Evolutionary conservation across 495 filamentous ascomycete species (phyloP).

Genomic region (Aspergillus conjunctus): DNA sequence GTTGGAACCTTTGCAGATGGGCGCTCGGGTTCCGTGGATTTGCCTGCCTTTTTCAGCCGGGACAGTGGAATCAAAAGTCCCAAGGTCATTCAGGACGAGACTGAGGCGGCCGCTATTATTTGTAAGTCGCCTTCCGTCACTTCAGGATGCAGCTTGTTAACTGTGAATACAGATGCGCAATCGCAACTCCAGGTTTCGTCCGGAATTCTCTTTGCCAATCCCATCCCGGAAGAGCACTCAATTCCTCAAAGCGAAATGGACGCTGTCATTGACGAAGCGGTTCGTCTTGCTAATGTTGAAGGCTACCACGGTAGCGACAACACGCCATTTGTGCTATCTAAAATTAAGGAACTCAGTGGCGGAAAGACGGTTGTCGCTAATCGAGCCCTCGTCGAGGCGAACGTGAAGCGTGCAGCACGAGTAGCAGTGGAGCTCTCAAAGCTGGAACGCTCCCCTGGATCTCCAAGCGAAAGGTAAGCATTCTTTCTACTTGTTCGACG

Average conservation of each 20-base stretch:
- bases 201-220: constrained; percentile 86
- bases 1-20: constrained; percentile 89
- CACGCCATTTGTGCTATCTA: constrained; percentile 82
- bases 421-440: constrained; percentile 76
- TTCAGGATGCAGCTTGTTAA: constrained; percentile 2
- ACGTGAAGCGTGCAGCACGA: constrained; percentile 76
- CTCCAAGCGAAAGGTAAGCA: constrained; percentile 45
- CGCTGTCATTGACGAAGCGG: constrained; percentile 67
- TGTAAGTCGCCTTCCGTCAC: constrained; percentile 51
- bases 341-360: constrained; percentile 78
- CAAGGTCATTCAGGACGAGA: constrained; percentile 67
- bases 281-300: constrained; percentile 68
- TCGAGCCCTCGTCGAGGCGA: constrained; percentile 72
- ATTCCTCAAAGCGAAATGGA: constrained; percentile 77
- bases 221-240: constrained; percentile 70
- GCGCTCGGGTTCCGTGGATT: constrained; percentile 65
- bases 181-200: constrained; percentile 64
- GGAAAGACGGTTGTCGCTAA: constrained; percentile 76
- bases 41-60: constrained; percentile 87
- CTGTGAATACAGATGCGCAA: constrained; percentile 56
- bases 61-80: constrained; percentile 84
- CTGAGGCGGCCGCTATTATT: constrained; percentile 83
- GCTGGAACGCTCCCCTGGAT: constrained; percentile 49
- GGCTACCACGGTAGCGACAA: constrained; percentile 75
- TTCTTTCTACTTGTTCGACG: constrained; percentile 10